These are phyloP conservation scores for Neofusicoccum sp. DNA, from an alignment of 2,329 filamentous ascomycete genomes.

Conservation along the genomic window DNA sequence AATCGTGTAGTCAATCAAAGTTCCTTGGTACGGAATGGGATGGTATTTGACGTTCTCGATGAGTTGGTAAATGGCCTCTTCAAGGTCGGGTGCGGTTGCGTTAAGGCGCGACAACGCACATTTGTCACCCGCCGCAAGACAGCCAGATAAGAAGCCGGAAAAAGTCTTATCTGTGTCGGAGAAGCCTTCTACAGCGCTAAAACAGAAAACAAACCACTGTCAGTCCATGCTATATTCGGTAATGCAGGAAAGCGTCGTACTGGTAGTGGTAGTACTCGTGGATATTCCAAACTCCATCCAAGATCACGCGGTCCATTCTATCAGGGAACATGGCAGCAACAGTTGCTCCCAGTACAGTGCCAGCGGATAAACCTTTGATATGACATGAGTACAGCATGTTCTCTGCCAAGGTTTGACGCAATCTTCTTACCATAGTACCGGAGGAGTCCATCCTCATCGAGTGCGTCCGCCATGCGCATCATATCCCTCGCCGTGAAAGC, in stretches of 20 bases:
- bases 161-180: neutral
- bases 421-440: neutral
- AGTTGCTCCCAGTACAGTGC: slow-evolving; percentile 46
- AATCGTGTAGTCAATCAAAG: neutral
- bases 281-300: slow-evolving; percentile 43
- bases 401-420: neutral
- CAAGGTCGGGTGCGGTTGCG: neutral
- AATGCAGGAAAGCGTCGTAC: slow-evolving; percentile 14
- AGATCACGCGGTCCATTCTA: slow-evolving; percentile 40
- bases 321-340: slow-evolving; percentile 48
- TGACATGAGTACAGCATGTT: slow-evolving; percentile 35
- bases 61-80: neutral
- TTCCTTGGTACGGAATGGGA: neutral
- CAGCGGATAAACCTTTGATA: slow-evolving; percentile 41
- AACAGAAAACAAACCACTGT: neutral
- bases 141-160: neutral
- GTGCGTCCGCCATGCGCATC: slow-evolving; percentile 45
- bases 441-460: slow-evolving; percentile 41
- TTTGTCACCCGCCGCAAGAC: neutral
- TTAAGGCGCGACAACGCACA: neutral
- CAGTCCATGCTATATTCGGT: neutral
- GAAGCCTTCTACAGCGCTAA: neutral
- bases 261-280: slow-evolving; percentile 47
- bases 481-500: slow-evolving; percentile 47
- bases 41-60: neutral